phyloP scores from a whole-genome alignment of 2,329 filamentous ascomycete species.

The Acrodontium crateriforme region DNA sequence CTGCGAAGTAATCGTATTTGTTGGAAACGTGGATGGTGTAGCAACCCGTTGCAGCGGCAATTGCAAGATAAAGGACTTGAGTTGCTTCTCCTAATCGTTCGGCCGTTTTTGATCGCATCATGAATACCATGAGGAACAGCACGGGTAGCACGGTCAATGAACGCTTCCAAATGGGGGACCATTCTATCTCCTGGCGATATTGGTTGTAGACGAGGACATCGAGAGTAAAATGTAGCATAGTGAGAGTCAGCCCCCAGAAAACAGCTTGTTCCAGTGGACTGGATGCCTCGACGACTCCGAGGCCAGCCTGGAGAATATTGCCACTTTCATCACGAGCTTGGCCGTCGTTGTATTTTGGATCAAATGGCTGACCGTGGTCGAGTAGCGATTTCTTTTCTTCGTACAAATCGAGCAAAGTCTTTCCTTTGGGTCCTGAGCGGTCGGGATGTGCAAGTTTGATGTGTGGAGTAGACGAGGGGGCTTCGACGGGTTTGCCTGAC shows the following conservation, averaged over 20 bases:
- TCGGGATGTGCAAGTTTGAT: slow-evolving; percentile 58
- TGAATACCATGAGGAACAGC: slow-evolving; percentile 31
- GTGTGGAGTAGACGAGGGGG: slow-evolving; percentile 31
- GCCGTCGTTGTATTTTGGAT: slow-evolving; percentile 24
- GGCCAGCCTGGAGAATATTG: slow-evolving; percentile 23
- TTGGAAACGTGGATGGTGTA: slow-evolving; percentile 77
- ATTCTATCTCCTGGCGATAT: slow-evolving; percentile 54
- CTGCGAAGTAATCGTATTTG: slow-evolving; percentile 62
- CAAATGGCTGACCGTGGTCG: slow-evolving; percentile 37
- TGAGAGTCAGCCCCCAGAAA: slow-evolving; percentile 43
- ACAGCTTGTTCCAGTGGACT: slow-evolving; percentile 34
- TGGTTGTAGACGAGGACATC: slow-evolving; percentile 69
- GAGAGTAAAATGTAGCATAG: slow-evolving; percentile 62
- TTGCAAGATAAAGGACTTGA: slow-evolving; percentile 47
- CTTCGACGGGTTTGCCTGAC: slow-evolving; percentile 22
- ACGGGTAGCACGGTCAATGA: slow-evolving; percentile 33
- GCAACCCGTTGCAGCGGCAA: slow-evolving; percentile 52
- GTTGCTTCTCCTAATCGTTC: slow-evolving; percentile 30
- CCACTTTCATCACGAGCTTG: slow-evolving; percentile 18
- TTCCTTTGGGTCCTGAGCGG: slow-evolving; percentile 45
- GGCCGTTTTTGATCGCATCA: slow-evolving; percentile 28
- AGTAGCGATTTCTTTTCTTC: slow-evolving; percentile 41
- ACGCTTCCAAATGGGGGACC: slow-evolving; percentile 41
- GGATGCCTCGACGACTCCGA: slow-evolving; percentile 28
- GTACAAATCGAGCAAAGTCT: slow-evolving; percentile 63